Conservation (phyloP, 202 grass and related monocot species). For the Carex sylvatica region DNA sequence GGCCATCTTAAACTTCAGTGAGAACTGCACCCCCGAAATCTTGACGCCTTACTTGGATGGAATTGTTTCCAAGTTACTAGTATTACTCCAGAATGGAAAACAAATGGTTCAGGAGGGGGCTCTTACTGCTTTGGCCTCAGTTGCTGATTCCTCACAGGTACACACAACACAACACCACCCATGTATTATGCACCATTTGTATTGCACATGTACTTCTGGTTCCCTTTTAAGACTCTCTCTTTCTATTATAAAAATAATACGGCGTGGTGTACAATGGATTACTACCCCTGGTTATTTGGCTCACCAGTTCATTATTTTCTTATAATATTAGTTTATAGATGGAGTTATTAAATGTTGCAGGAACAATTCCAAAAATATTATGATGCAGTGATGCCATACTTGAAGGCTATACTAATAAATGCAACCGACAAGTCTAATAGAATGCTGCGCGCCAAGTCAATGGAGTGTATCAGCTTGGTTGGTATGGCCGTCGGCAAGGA, state of each 20-base stretch:
- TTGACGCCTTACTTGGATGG: slow-evolving; percentile 91
- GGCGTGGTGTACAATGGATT: background rate
- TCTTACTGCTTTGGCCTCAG: slow-evolving; percentile 93
- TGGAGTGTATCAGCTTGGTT: slow-evolving; percentile 99
- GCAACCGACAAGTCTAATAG: slow-evolving; percentile 98
- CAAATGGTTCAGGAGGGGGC: slow-evolving; percentile 99
- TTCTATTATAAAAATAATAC: background rate
- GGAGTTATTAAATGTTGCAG: slow-evolving; percentile 36
- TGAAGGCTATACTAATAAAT: slow-evolving; percentile 96
- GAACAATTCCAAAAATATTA: slow-evolving; percentile 98
- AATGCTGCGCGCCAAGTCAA: slow-evolving; percentile 96
- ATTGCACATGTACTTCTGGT: background rate
- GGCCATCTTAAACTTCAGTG: slow-evolving; percentile 96
- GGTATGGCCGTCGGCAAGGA: slow-evolving; percentile 99
- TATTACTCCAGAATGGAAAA: slow-evolving; percentile 92
- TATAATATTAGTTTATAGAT: background rate
- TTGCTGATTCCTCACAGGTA: slow-evolving; percentile 99
- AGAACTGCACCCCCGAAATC: slow-evolving; percentile 97
- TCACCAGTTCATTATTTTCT: background rate
- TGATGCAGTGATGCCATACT: slow-evolving; percentile 95
- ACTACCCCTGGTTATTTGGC: background rate
- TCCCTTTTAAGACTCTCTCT: background rate
- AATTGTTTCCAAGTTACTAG: slow-evolving; percentile 87
- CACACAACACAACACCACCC: background rate
- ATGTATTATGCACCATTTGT: background rate